phyloP scores from a whole-genome alignment of 805 yeast genomes.

The Sugiyamaella mastotermitis region DNA sequence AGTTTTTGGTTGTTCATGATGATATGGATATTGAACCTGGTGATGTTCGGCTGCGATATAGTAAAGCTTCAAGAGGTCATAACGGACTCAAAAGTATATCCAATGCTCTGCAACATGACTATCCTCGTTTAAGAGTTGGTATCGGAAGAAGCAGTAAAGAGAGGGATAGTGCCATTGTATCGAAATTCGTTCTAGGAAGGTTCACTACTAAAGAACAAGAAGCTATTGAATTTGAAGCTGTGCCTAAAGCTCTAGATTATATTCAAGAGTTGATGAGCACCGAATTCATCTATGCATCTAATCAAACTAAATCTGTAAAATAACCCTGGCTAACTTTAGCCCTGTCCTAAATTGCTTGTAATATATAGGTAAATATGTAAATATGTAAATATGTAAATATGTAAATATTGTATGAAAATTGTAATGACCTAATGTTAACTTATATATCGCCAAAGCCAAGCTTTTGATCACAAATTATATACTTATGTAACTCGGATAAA shows the following conservation, averaged over 20 bases:
- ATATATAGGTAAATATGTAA: no score
- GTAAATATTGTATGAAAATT: no score
- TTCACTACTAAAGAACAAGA: slow-evolving; percentile 43
- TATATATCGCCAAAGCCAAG: no score
- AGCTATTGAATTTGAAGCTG: slow-evolving; percentile 34
- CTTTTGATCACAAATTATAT: no score
- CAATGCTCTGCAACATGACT: slow-evolving; percentile 39
- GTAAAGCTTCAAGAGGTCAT: slow-evolving; percentile 71
- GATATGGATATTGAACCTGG: slow-evolving; percentile 69
- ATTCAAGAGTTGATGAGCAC: slow-evolving; percentile 2
- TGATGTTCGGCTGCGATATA: slow-evolving; percentile 51
- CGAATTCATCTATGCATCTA: background rate
- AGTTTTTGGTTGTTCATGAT: slow-evolving; percentile 60
- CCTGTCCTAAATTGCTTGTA: no score
- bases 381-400: no score
- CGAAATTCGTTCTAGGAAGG: slow-evolving; percentile 51
- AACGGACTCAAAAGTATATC: slow-evolving; percentile 69
- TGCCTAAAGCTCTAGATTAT: slow-evolving; percentile 34
- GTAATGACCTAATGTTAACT: no score
- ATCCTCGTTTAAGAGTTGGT: slow-evolving; percentile 68
- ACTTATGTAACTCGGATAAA: no score
- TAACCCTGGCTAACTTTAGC: no score
- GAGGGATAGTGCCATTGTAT: slow-evolving; percentile 31
- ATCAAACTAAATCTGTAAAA: no score
- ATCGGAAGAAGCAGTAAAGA: slow-evolving; percentile 56